These are phyloP conservation scores for Zymoseptoria pseudotritici DNA, from an alignment of 2,329 filamentous ascomycete species.

Conservation along the genomic window DNA sequence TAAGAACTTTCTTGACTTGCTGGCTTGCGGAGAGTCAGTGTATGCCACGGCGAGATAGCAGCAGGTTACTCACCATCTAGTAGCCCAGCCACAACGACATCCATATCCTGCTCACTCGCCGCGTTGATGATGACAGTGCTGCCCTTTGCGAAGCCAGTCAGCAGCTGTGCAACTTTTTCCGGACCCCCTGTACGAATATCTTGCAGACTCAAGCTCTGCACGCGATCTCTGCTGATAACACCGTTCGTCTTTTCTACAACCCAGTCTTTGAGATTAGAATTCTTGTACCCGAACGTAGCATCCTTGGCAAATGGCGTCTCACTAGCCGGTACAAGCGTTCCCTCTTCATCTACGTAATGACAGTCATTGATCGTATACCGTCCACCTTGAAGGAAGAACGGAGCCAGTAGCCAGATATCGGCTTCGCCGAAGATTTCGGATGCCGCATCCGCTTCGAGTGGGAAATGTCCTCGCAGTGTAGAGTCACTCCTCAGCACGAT, in stretches of 20 bases:
- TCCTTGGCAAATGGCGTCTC: constrained; percentile 52
- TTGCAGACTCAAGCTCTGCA: constrained; percentile 40
- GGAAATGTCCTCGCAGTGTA: constrained; percentile 51
- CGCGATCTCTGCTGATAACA: constrained; percentile 31
- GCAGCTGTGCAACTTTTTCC: constrained; percentile 34
- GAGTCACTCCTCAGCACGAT: constrained; percentile 52
- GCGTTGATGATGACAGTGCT: constrained; percentile 48
- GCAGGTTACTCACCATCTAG: constrained; percentile 30
- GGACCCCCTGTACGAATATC: constrained; percentile 44
- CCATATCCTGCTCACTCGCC: constrained; percentile 48
- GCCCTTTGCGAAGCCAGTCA: constrained; percentile 33
- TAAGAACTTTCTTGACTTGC: constrained; percentile 37
- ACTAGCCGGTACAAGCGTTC: constrained; percentile 43
- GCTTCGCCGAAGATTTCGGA: constrained; percentile 40
- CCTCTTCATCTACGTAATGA: constrained; percentile 51
- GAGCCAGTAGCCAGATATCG: constrained; percentile 50
- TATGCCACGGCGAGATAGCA: background rate
- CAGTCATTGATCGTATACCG: constrained; percentile 51
- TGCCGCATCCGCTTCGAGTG: constrained; percentile 47
- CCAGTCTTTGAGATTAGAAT: constrained; percentile 47
- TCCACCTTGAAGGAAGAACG: constrained; percentile 54
- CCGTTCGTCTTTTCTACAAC: constrained; percentile 48
- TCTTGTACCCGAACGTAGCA: constrained; percentile 51
- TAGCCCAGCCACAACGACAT: constrained; percentile 47
- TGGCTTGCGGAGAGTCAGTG: background rate